Percentiles rank a stretch among this genome's conserved stretches.
phyloP scores from a whole-genome alignment of 352 stramenopile genomes.

The Globisporangium takayamanum region DNA sequence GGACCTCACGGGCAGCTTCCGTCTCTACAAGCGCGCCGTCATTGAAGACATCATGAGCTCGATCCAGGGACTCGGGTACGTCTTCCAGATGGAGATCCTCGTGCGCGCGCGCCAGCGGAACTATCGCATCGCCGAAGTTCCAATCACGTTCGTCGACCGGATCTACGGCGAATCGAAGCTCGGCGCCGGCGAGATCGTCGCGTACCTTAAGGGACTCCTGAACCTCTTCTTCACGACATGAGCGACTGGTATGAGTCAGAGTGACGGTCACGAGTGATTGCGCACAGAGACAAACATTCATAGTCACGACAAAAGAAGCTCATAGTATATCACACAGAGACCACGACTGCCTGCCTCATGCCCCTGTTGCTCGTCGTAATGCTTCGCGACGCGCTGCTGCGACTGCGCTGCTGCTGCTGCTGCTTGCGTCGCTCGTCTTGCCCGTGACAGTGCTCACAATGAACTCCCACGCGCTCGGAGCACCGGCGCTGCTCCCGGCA shows the following conservation, averaged over 20 bases:
- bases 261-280: not conserved
- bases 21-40: conserved; percentile 94
- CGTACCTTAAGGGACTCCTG: conserved; percentile 95
- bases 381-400: conserved; percentile 5
- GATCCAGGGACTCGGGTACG: conserved; percentile 91
- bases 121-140: conserved; percentile 93
- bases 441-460: conserved; percentile 12
- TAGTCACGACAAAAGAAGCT: not conserved
- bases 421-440: conserved; percentile 10
- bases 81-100: conserved; percentile 99
- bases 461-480: conserved; percentile 10
- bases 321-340: too few species aligned
- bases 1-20: conserved; percentile 97
- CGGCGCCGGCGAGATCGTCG: conserved; percentile 95
- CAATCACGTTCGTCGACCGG: conserved; percentile 98
- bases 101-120: conserved; percentile 89
- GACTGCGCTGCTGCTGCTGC: not conserved
- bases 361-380: conserved; percentile 5
- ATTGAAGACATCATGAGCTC: conserved; percentile 93
- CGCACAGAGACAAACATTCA: too few species aligned
- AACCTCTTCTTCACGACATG: conserved; percentile 95
- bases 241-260: not conserved
- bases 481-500: conserved; percentile 9
- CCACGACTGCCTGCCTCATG: not conserved
- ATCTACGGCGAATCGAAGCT: conserved; percentile 99